Evolutionary conservation across 805 yeast genomes (phyloP), one percentile per base, ranked within the genome.

Genomic region (Candida alai): DNA sequence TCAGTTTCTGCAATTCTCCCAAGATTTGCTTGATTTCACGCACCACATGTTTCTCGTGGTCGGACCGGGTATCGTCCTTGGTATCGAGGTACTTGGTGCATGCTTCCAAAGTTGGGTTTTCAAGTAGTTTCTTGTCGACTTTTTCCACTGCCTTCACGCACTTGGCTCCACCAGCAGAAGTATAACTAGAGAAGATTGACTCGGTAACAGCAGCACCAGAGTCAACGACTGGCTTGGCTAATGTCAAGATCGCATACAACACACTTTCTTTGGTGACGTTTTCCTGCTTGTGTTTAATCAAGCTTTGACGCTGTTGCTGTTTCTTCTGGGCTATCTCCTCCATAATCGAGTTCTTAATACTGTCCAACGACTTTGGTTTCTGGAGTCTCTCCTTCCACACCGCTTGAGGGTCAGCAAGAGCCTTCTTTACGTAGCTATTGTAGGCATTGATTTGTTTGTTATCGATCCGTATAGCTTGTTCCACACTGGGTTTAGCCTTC

Each of bases 401-500:
- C 34, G 62, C 68, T 49, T 64, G 64, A 24, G 88, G 88, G 49
- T 73, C 67, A 31, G 61, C 66, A 38, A 62, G 65, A 40, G 81
- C 88, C 22, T 66, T 58, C 16, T 70, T 68, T 5, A 89, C 81
- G 58, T 75, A 83, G 40, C 70, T 65, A 60, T 87, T 87, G 93
- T 89, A 90, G 42, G 74, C 71, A 18, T 70, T 63, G 31, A 85
- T 76, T 57, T 88, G 96, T 15, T 66, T 66, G 49, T 75, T 76
- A 54, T 87, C 95, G 27, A 80, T 69, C 44, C 75, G 74, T 35
- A 83, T 64, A 7, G 95, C 75, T 50, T 78, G 70, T 44, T 71
- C 73, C 28, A 83, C 57, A 37, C 84, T 70, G 34, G 97, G 97
- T 60, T 89, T 90, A 40, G 70, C 66, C 32, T 84, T 76, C 42